A percentile compares a stretch with the other conserved stretches of the same genome.
These are phyloP conservation scores for Atkinsonella texensis DNA, from an alignment of 2,329 filamentous ascomycete genomes.

Conservation along the genomic window DNA sequence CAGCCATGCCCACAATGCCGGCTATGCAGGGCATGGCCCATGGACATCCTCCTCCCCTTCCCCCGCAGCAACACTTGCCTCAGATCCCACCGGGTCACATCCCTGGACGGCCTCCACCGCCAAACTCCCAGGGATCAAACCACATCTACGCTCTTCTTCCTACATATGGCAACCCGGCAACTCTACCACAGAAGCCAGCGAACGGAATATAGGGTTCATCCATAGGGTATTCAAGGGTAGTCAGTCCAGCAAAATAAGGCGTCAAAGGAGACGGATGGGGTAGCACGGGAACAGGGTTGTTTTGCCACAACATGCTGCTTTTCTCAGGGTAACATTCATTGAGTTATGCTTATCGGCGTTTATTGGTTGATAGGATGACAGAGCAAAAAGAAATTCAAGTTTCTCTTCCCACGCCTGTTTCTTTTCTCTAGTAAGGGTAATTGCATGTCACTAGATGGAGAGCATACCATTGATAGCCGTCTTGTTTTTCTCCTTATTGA, in stretches of 20 bases:
- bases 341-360: constrained; percentile 21
- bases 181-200: constrained; percentile 46
- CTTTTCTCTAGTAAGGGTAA: neutral
- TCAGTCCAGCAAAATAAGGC: constrained; percentile 15
- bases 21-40: constrained; percentile 22
- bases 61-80: constrained; percentile 22
- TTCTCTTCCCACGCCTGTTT: neutral
- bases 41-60: constrained; percentile 20
- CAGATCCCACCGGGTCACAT: constrained; percentile 31
- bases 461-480: constrained; percentile 14
- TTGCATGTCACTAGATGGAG: constrained; percentile 3
- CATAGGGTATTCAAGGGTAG: constrained; percentile 14
- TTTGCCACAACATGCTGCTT: constrained; percentile 6
- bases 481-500: constrained; percentile 1
- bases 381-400: neutral
- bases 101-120: constrained; percentile 32
- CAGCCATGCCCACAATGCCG: constrained; percentile 8
- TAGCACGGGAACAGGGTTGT: constrained; percentile 14
- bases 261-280: constrained; percentile 16
- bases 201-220: constrained; percentile 31
- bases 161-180: constrained; percentile 47
- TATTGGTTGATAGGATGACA: constrained; percentile 23
- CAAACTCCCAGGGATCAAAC: constrained; percentile 27
- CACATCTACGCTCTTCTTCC: constrained; percentile 41
- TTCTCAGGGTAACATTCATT: neutral